Base-by-base conservation (phyloP, 495 filamentous ascomycete species). In the Rhizodiscina lignyota region DNA sequence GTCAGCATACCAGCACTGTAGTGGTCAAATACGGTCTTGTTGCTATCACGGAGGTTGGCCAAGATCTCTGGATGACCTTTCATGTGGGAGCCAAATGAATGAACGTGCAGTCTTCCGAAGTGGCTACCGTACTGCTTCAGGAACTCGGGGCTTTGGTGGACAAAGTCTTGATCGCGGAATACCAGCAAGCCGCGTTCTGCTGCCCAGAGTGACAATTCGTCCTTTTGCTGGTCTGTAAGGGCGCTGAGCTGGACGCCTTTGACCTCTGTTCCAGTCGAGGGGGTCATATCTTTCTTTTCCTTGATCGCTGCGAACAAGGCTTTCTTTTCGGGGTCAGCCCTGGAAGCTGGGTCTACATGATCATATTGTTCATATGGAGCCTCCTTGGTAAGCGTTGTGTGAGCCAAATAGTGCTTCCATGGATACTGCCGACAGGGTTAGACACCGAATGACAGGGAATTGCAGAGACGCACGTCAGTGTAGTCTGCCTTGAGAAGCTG, bases 171-270 rank as follows among this genome's bases (percentile, higher is more conserved):
- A 39, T 62, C 50, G 10, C 50, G 57, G 39, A 61, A 53, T 28
- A 58, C 53, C 17, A 64, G 53, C 21, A 63, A 52, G 28, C 58
- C 58, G 19, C 61, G 51, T 22, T 61, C 56, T n/a, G 47, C 50
- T 2, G 55, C 55, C 18, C 61, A 42, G 10, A 61, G 50, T 17
- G 62, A 61, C 13, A 62, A 37, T 32, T 61, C 56, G 26, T 62
- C 56, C 36, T 57, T 62, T 17, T 40, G 47, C 35, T 49, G 48
- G 34, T 44, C 30, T 18, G 42, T 53, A 6, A 68, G 49, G 27
- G 50, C 48, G 26, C 53, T 55, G 8, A 68, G 47, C 43, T 67
- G 62, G 27, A 68, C 49, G 27, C 56, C 53, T 18, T 55, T 51
- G 12, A 66, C 45, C 6, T 61, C 49, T 2, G 61, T 60, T 12